Conservation (phyloP, 2,329 filamentous ascomycete species). For the Paecilomyces dactylethromorphus region DNA sequence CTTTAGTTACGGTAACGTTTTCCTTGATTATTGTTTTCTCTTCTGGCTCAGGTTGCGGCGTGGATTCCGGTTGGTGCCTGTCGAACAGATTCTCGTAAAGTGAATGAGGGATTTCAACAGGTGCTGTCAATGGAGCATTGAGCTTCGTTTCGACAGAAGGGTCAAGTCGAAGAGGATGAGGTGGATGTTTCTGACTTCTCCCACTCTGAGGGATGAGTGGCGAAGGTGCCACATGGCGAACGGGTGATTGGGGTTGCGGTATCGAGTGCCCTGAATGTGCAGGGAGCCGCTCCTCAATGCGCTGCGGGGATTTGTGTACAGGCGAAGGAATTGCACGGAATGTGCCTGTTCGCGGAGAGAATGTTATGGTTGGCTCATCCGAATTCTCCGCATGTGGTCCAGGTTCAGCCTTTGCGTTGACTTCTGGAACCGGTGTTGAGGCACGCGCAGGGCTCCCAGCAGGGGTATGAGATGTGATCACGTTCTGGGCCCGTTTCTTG, state of each 20-base stretch:
- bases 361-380: conserved; percentile 33
- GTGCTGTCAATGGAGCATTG: not conserved
- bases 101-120: not conserved
- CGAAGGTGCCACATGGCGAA: not conserved
- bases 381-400: conserved; percentile 10
- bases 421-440: conserved; percentile 7
- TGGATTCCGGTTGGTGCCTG: not conserved
- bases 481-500: conserved; percentile 2
- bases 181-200: not conserved
- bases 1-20: conserved; percentile 20
- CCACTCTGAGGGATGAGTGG: not conserved
- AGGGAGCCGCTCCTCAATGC: conserved; percentile 12
- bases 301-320: conserved; percentile 19
- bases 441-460: conserved; percentile 6
- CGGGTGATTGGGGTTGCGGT: not conserved
- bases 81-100: not conserved
- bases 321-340: conserved; percentile 36
- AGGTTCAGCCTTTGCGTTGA: conserved; percentile 1
- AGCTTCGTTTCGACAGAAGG: not conserved
- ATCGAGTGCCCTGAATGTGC: not conserved
- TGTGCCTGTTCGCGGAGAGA: conserved; percentile 39
- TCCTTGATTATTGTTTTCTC: conserved; percentile 9
- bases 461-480: conserved; percentile 4
- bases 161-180: not conserved
- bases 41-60: not conserved